Conservation (phyloP, 768 basidiomycete species). For the Russula sp. region DNA sequence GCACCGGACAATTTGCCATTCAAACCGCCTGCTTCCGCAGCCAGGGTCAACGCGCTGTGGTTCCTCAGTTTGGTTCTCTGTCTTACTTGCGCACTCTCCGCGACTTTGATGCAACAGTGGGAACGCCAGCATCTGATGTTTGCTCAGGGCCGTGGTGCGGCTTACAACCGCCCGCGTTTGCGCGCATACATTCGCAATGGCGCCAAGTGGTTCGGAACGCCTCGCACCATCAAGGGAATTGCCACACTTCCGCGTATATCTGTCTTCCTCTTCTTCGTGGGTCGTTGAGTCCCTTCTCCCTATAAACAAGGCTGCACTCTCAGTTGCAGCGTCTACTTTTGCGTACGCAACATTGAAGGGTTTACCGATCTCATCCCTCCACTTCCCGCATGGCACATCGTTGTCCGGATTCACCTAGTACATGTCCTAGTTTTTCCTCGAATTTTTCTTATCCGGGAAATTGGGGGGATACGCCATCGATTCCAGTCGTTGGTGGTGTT, state of each 20-base stretch:
- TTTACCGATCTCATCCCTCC: background rate
- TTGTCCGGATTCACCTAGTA: background rate
- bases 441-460: background rate
- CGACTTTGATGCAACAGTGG: conserved; percentile 9
- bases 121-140: background rate
- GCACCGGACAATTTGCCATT: background rate
- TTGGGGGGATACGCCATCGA: background rate
- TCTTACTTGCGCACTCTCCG: background rate
- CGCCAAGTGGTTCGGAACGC: background rate
- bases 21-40: background rate
- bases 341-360: background rate
- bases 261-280: conserved; percentile 4
- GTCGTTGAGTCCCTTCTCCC: conserved; percentile 7
- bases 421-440: background rate
- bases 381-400: conserved; percentile 9
- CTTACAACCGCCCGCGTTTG: background rate
- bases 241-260: background rate
- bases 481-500: no score
- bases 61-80: conserved; percentile 6
- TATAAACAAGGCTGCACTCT: background rate
- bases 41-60: conserved; percentile 11
- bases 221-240: background rate
- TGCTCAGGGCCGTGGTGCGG: background rate
- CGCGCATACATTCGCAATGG: background rate
- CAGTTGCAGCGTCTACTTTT: background rate